These are phyloP conservation scores for Globisporangium sylvaticum DNA, from an alignment of 352 stramenopile genomes.

Conservation along the genomic window DNA sequence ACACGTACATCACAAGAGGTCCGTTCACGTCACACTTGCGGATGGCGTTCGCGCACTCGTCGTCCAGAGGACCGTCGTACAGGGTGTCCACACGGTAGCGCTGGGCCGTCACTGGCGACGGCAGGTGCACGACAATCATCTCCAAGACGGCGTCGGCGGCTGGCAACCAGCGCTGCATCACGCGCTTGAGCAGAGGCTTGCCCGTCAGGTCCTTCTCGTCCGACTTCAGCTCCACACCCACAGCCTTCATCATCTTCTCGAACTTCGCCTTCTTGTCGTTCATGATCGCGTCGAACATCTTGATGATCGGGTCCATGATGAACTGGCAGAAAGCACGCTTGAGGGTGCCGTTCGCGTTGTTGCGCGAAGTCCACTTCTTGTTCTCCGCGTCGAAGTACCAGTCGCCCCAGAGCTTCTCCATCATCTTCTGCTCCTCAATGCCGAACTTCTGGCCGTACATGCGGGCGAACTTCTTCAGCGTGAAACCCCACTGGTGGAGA, in stretches of 20 bases:
- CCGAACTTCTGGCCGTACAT: slow-evolving; percentile 99
- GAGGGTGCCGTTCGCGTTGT: slow-evolving; percentile 91
- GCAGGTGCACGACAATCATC: slow-evolving; percentile 99
- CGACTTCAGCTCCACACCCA: slow-evolving; percentile 96
- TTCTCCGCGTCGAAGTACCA: slow-evolving; percentile 95
- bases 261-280: slow-evolving; percentile 99
- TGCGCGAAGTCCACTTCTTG: slow-evolving; percentile 96
- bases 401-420: slow-evolving; percentile 99
- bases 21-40: slow-evolving; percentile 97
- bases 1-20: slow-evolving; percentile 99
- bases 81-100: slow-evolving; percentile 98
- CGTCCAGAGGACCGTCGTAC: slow-evolving; percentile 98
- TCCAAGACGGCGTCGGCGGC: slow-evolving; percentile 98
- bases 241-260: slow-evolving; percentile 96
- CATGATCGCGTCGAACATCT: slow-evolving; percentile 99
- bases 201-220: slow-evolving; percentile 95
- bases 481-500: slow-evolving; percentile 99
- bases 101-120: slow-evolving; percentile 95
- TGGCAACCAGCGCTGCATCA: slow-evolving; percentile 99
- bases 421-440: slow-evolving; percentile 99
- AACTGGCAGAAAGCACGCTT: slow-evolving; percentile 99
- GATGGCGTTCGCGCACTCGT: slow-evolving; percentile 97
- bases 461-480: slow-evolving; percentile 97
- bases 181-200: slow-evolving; percentile 97
- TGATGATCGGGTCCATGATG: slow-evolving; percentile 99